Evolutionary conservation across 83 land plant species (phyloP).

Genomic region (Diphasiastrum complanatum): DNA sequence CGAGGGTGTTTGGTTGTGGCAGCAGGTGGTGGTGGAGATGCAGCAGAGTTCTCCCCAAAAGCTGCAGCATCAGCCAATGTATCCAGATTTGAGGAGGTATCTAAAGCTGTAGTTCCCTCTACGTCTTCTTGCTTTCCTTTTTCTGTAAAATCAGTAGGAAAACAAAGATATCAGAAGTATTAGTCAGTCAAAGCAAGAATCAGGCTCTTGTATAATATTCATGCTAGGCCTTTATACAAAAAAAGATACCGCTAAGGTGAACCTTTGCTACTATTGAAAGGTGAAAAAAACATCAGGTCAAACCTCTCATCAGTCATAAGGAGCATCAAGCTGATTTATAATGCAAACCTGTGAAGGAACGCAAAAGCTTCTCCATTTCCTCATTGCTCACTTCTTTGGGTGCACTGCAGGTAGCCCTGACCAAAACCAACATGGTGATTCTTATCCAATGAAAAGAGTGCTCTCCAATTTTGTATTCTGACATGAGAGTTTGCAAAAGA

Average conservation of each 20-base stretch:
- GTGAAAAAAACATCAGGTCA: too few relatives aligned
- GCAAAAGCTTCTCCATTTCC: not conserved
- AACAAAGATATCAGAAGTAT: not conserved
- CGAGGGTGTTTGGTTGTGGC: constrained; percentile 15
- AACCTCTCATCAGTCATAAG: too few relatives aligned
- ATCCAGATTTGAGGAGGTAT: not conserved
- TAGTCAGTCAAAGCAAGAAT: not conserved
- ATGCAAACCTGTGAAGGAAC: not conserved
- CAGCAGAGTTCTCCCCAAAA: constrained; percentile 6
- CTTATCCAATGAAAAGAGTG: too few relatives aligned
- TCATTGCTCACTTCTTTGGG: not conserved
- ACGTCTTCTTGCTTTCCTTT: not conserved
- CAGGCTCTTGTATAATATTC: too few relatives aligned
- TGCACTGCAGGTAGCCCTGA: constrained; percentile 6
- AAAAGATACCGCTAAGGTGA: too few relatives aligned
- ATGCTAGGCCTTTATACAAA: too few relatives aligned
- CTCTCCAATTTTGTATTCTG: too few relatives aligned
- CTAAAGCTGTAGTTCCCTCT: not conserved
- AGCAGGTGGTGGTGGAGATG: constrained; percentile 17
- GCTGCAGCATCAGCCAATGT: constrained; percentile 10
- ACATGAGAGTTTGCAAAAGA: too few relatives aligned
- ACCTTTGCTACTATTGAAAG: too few relatives aligned
- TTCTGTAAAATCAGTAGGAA: not conserved
- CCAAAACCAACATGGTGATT: not conserved
- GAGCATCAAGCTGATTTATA: too few relatives aligned